Base-by-base conservation (phyloP, 1,284 basidiomycete species). In the Irpex lacteus region DNA sequence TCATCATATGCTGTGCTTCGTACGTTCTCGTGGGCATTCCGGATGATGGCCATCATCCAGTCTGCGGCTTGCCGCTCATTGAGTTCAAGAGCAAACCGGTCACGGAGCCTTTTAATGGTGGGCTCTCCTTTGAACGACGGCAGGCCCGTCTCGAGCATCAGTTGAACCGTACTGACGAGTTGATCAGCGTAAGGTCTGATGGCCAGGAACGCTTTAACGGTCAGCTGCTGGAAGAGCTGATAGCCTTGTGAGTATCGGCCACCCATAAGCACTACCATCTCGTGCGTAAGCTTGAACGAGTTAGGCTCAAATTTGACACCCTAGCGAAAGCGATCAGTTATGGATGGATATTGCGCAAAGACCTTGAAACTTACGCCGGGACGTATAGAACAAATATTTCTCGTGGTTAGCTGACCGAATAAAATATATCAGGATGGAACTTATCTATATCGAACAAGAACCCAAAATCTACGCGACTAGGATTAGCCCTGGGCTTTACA, bases 201-300 rank as follows among this genome's bases (percentile, higher is more conserved):
- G 1, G 97, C 94, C 26, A 99, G 85, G 85, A 98, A 99, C 0
- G 94, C 96, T 76, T 98, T 98, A 70, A 98, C 88, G 2, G 95
- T 95, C 49, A 99, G 84, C 72, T 95, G 94, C 72, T 94, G 90
- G 83, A 99, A 99, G 62, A 96, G 85, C 63, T 90, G 87, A 77
- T 98, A 99, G 11, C 98, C 98, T 76, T 96, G 92, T 1, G 93
- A 95, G 71, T 92, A 86, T 64, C 91, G 85, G 9, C 98, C 98
- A 58, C 98, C 98, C 98, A 99, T 99, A 37, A 99, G 82, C 11
- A 92, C 85, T 18, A 99, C 91, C 96, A 99, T 99, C 75, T 99
- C 98, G 74, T 96, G 94, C 65, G 94, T 96, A 38, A 99, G 85
- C 80, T 99, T 99, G 89, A 99, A 99, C 15, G 94, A 96, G 74